Evolutionary conservation across 2,329 filamentous ascomycete genomes (phyloP).

Genomic region (Penicillium concentricum): DNA sequence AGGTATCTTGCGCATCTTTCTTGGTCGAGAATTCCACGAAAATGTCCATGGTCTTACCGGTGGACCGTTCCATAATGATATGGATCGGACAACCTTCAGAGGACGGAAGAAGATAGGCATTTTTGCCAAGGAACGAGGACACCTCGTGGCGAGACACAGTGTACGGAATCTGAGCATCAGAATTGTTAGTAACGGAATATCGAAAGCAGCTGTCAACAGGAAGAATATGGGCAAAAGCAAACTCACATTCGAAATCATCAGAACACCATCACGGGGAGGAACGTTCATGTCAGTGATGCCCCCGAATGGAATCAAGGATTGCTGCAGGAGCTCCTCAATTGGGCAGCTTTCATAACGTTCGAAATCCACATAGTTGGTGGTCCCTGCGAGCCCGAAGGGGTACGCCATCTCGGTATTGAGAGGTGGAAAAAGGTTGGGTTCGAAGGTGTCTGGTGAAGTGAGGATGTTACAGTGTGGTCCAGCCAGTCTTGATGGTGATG

Average conservation of each 20-base stretch:
- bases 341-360: background rate
- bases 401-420: background rate
- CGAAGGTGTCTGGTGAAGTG: background rate
- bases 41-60: conserved; percentile 57
- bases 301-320: background rate
- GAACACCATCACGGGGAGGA: background rate
- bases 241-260: conserved; percentile 7
- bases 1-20: conserved; percentile 40
- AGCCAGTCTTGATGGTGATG: too few relatives aligned
- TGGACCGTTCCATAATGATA: conserved; percentile 58
- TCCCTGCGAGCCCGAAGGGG: background rate
- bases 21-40: conserved; percentile 48
- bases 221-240: background rate
- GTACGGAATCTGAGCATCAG: conserved; percentile 47
- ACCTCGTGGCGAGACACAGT: conserved; percentile 51
- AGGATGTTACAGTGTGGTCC: background rate
- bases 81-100: conserved; percentile 50
- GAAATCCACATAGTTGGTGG: background rate
- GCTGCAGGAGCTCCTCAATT: background rate
- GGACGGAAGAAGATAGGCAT: conserved; percentile 39
- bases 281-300: background rate
- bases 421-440: too few relatives aligned
- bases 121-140: conserved; percentile 47
- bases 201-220: conserved; percentile 1
- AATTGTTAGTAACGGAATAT: background rate